Evolutionary conservation across 371 early-diverging fungal genomes (phyloP).

Genomic region (Actinomucor elegans): DNA sequence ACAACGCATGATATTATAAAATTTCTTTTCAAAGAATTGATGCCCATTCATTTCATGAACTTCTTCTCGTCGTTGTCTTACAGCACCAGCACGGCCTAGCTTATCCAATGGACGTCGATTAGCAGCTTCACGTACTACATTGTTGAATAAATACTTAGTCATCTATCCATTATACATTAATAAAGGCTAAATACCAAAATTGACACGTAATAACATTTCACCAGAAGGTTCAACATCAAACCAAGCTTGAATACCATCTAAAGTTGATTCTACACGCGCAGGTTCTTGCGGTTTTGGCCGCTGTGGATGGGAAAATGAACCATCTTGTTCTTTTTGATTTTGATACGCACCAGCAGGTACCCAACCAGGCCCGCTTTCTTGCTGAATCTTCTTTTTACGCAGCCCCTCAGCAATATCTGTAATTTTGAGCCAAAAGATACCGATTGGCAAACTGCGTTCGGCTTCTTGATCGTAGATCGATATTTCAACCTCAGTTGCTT

Average conservation of each 20-base stretch:
- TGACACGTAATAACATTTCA: slow-evolving; percentile 76
- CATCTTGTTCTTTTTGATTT: slow-evolving; percentile 20
- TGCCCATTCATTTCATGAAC: slow-evolving; percentile 90
- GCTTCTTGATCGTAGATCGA: slow-evolving; percentile 75
- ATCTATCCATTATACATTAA: neutral
- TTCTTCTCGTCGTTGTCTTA: slow-evolving; percentile 81
- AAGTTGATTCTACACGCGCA: slow-evolving; percentile 17
- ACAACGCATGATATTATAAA: slow-evolving; percentile 95
- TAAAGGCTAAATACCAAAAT: slow-evolving; percentile 63
- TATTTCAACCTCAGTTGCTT: slow-evolving; percentile 91
- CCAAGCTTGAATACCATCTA: slow-evolving; percentile 77
- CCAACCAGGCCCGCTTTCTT: slow-evolving; percentile 56
- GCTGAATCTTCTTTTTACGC: slow-evolving; percentile 67
- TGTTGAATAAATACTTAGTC: neutral
- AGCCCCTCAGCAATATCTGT: slow-evolving; percentile 80
- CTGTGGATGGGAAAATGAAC: neutral
- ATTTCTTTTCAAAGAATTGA: slow-evolving; percentile 83
- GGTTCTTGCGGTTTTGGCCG: slow-evolving; percentile 15
- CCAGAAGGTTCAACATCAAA: slow-evolving; percentile 94
- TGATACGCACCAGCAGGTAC: slow-evolving; percentile 48
- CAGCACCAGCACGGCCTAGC: slow-evolving; percentile 86
- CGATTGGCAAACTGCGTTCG: slow-evolving; percentile 70
- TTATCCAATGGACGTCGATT: slow-evolving; percentile 65
- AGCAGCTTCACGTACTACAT: slow-evolving; percentile 39
- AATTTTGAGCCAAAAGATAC: slow-evolving; percentile 82